A percentile compares a stretch with the other conserved stretches of the same genome.
These are phyloP conservation scores for Pugionium dolabratum DNA, from an alignment of 345 rosid genomes.

Conservation along the genomic window DNA sequence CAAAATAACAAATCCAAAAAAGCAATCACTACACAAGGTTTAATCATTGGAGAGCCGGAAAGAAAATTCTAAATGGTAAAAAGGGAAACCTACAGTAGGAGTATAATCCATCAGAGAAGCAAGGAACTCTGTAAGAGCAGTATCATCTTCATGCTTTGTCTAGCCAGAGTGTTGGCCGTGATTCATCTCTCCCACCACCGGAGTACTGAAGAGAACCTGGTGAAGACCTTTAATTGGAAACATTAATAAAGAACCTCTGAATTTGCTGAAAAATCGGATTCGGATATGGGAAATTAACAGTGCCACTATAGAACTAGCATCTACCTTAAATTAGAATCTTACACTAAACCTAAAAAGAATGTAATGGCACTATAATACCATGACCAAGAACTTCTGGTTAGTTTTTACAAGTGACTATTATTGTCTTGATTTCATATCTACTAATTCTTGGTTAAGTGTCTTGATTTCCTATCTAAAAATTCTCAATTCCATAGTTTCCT, in stretches of 20 bases:
- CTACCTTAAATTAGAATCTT: slow-evolving; percentile 12
- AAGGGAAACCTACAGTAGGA: slow-evolving; percentile 55
- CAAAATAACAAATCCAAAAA: slow-evolving; percentile 6
- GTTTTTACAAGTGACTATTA: not conserved
- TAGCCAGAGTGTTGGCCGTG: slow-evolving; percentile 52
- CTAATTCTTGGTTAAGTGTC: not conserved
- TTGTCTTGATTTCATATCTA: too few species aligned
- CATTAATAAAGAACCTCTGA: not conserved
- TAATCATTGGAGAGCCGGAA: not conserved
- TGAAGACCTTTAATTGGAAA: not conserved
- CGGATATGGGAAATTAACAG: slow-evolving; percentile 6
- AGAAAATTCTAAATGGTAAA: not conserved
- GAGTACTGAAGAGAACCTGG: not conserved
- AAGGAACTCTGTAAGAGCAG: slow-evolving; percentile 72
- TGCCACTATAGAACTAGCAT: not conserved
- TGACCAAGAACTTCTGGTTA: not conserved
- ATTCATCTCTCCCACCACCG: slow-evolving; percentile 46
- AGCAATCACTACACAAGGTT: not conserved
- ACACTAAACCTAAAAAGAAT: not conserved
- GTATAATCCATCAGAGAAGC: slow-evolving; percentile 86
- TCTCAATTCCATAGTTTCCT: not conserved
- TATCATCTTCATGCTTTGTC: slow-evolving; percentile 73
- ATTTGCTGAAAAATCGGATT: not conserved
- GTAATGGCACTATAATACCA: slow-evolving; percentile 1
- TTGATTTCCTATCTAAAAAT: not conserved